These are phyloP conservation scores for Wickerhamomyces alni DNA, from an alignment of 805 yeast genomes.

Conservation along the genomic window DNA sequence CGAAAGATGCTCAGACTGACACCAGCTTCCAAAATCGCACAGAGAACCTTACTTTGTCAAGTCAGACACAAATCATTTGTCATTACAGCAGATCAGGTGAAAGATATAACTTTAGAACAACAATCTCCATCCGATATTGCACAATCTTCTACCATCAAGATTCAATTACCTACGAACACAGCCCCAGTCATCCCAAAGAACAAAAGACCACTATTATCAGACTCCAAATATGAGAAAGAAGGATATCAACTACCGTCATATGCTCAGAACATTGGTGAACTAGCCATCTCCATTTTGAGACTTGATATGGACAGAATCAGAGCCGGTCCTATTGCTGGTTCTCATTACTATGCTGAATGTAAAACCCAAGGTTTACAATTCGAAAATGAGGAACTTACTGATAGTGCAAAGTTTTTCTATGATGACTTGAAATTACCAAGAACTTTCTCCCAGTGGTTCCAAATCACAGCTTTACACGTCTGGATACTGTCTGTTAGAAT, in stretches of 20 bases:
- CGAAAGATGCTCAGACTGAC: neutral
- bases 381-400: slow-evolving; percentile 65
- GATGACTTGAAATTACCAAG: slow-evolving; percentile 75
- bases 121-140: slow-evolving; percentile 22
- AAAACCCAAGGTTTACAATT: slow-evolving; percentile 77
- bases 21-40: neutral
- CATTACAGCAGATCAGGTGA: neutral
- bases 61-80: slow-evolving; percentile 1
- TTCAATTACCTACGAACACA: slow-evolving; percentile 20
- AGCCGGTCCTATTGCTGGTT: slow-evolving; percentile 93
- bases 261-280: slow-evolving; percentile 58
- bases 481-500: slow-evolving; percentile 94
- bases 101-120: slow-evolving; percentile 4
- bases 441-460: slow-evolving; percentile 95
- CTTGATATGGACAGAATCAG: slow-evolving; percentile 90
- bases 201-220: slow-evolving; percentile 28
- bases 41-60: neutral
- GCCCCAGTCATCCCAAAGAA: slow-evolving; percentile 29
- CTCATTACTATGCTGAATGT: slow-evolving; percentile 79
- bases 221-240: slow-evolving; percentile 32
- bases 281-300: slow-evolving; percentile 50
- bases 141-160: slow-evolving; percentile 18
- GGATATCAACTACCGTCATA: slow-evolving; percentile 39
- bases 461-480: slow-evolving; percentile 81
- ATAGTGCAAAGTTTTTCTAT: slow-evolving; percentile 78